Base-by-base conservation (phyloP, 179 eudicot species). In the Patellifolia procumbens region DNA sequence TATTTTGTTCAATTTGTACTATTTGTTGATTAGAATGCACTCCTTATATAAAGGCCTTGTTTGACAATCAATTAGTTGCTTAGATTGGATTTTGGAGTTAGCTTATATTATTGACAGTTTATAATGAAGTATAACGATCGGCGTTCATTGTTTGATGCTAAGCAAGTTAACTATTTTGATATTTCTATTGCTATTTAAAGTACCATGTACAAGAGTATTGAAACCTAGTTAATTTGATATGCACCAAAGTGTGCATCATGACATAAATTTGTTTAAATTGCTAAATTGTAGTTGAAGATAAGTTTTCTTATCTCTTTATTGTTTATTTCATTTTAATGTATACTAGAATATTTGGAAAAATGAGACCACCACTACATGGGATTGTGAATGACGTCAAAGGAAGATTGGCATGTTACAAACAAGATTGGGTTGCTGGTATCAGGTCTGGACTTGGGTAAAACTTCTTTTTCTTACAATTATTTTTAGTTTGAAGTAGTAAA, bases 391-490 rank as follows among this genome's bases (percentile, higher is more conserved):
- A 90, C 75, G 19, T 90, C 22, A 72, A 76, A 24, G 95, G 95
- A 64, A 86, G 95, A 76, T 22, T 82, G 53, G 45, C 72, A 19
- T 90, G 95, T 65, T 90, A 90, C 70, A 87, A 82, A 83, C 83
- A 88, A 48, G 92, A 88, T 74, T 90, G 95, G 95, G 63, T 80
- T 42, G 76, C 65, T 73, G 95, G 92, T 16, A 62, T 88, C 55
- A 81, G 77, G 52, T 85, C 95, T 5, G 95, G 95, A 73, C 1
- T 84, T 28, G 87, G 92, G 95, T 90, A 70, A 87, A 22, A 24
- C 16, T 45, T 73, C 29, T 29, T 1, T 49, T 31, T 32, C 2
- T 28, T 0, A 3, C 4, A 26, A 17, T 2, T 26, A 9, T 22
- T 16, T 24, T 37, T 35, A 1, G 28, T 20, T 28, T 26, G 4